Conservation (phyloP, 768 basidiomycete genomes). For the Rhodotorula taiwanensis region DNA sequence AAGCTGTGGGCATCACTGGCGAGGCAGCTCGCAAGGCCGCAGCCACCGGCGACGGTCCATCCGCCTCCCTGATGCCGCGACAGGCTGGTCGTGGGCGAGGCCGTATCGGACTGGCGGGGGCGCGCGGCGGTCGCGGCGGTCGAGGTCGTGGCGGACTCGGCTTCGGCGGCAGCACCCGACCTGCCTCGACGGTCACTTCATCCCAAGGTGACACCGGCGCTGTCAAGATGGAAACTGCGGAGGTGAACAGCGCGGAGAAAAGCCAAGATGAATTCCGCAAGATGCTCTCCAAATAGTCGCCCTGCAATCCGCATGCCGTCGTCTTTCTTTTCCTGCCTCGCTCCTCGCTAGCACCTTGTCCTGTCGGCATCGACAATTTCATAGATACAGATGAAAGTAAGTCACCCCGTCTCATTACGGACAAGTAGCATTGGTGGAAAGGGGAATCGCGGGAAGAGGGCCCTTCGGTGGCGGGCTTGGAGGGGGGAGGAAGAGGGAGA, state of each 20-base stretch:
- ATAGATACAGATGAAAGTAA: too few species aligned
- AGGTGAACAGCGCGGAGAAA: conserved; percentile 40
- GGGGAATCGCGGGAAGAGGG: background rate
- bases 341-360: too few species aligned
- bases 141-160: conserved; percentile 3
- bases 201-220: background rate
- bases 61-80: conserved; percentile 19
- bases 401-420: too few species aligned
- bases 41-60: background rate
- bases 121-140: conserved; percentile 9
- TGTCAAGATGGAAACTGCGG: background rate
- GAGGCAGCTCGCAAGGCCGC: conserved; percentile 42
- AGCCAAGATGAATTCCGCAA: conserved; percentile 79
- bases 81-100: conserved; percentile 21
- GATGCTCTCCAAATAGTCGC: conserved; percentile 52
- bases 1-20: conserved; percentile 57
- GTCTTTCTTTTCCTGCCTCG: too few species aligned
- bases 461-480: background rate
- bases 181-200: too few species aligned
- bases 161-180: background rate
- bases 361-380: too few species aligned
- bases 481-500: background rate
- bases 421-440: too few species aligned
- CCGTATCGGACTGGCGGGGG: conserved; percentile 19
- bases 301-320: too few species aligned